Percentiles rank a stretch among this genome's conserved stretches.
These are phyloP conservation scores for Ploettnerulaceae sp. DNA, from an alignment of 2,329 filamentous ascomycete species.

Conservation along the genomic window DNA sequence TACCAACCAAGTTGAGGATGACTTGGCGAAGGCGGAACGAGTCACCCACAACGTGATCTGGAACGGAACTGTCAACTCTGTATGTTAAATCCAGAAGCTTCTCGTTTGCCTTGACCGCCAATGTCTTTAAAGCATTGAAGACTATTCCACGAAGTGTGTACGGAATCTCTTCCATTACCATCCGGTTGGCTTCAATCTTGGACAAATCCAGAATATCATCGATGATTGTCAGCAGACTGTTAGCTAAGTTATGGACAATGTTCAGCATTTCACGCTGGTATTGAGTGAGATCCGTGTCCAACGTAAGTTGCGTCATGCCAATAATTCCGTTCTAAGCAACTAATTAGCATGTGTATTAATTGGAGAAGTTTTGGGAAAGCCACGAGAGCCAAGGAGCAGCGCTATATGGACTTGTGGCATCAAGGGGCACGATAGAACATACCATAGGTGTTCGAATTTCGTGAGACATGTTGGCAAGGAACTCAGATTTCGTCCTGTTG, in stretches of 20 bases:
- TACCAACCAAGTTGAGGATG: slow-evolving; percentile 93
- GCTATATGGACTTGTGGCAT: too few species aligned
- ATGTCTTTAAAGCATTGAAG: slow-evolving; percentile 93
- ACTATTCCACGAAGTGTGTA: slow-evolving; percentile 92
- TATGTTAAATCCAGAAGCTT: slow-evolving; percentile 91
- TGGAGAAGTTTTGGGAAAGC: too few species aligned
- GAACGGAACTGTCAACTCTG: slow-evolving; percentile 86
- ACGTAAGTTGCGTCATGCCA: slow-evolving; percentile 88
- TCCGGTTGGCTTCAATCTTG: slow-evolving; percentile 89
- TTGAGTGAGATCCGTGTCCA: slow-evolving; percentile 90
- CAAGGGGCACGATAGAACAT: slow-evolving; percentile 5
- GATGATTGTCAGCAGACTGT: slow-evolving; percentile 94
- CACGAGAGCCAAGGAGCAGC: too few species aligned
- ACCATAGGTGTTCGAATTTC: slow-evolving; percentile 79
- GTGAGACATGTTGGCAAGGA: slow-evolving; percentile 98
- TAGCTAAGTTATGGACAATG: slow-evolving; percentile 93
- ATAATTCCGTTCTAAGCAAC: slow-evolving; percentile 26
- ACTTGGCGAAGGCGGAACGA: slow-evolving; percentile 95
- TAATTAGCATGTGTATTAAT: not conserved
- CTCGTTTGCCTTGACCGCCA: slow-evolving; percentile 97
- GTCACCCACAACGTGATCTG: slow-evolving; percentile 92
- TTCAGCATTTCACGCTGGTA: slow-evolving; percentile 98
- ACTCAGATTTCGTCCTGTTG: slow-evolving; percentile 97
- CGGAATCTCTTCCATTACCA: slow-evolving; percentile 97
- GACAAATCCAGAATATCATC: slow-evolving; percentile 74